Conservation (phyloP, 1,139 yeast species). For the Yamadazyma dushanensis region DNA sequence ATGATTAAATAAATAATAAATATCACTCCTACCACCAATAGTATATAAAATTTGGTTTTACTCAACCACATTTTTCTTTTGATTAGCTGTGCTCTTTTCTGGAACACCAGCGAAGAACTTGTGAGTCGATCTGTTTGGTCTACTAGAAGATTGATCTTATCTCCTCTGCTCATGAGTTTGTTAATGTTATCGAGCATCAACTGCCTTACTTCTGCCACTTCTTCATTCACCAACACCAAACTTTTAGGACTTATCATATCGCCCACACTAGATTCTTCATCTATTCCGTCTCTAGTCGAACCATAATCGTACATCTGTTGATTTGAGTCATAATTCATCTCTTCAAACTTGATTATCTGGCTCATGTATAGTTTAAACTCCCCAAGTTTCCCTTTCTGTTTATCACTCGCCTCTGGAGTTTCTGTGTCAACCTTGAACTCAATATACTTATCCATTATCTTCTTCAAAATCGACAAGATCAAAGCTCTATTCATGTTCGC, state of each 20-base stretch:
- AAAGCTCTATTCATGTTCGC: conserved; percentile 44
- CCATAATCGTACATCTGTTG: conserved; percentile 38
- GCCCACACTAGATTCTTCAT: conserved; percentile 19
- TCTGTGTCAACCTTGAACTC: conserved; percentile 36
- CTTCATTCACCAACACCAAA: conserved; percentile 45
- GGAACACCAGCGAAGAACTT: conserved; percentile 67
- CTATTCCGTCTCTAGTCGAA: conserved; percentile 17
- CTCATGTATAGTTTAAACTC: conserved; percentile 55
- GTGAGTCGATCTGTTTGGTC: conserved; percentile 80
- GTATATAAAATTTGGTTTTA: conserved; percentile 43
- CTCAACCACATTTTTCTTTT: conserved; percentile 70
- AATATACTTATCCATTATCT: conserved; percentile 49
- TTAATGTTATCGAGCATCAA: conserved; percentile 72
- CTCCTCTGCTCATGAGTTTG: conserved; percentile 76
- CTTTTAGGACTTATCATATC: conserved; percentile 39
- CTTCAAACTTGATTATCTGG: conserved; percentile 52
- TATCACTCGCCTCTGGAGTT: conserved; percentile 13
- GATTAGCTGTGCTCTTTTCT: conserved; percentile 66
- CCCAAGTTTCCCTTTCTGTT: conserved; percentile 33
- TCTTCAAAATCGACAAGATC: conserved; percentile 48
- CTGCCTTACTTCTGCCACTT: conserved; percentile 53
- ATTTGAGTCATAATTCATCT: conserved; percentile 43
- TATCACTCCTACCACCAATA: conserved; percentile 27
- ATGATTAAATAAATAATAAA: conserved; percentile 41
- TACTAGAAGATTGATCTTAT: conserved; percentile 69